Evolutionary conservation across 169 alveolate species (phyloP).

Genomic region (Pseudocohnilembus persalinus): DNA sequence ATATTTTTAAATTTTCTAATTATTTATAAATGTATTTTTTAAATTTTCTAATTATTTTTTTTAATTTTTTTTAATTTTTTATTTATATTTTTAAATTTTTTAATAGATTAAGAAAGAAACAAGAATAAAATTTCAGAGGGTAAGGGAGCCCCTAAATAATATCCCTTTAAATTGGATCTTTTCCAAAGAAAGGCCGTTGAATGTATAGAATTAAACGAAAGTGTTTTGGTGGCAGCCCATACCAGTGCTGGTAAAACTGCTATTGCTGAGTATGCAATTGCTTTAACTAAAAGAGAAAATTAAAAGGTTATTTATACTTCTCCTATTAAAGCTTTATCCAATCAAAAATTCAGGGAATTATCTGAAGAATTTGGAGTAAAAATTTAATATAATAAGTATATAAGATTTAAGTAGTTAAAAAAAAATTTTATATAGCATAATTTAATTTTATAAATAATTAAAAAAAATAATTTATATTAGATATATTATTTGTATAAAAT

Average conservation of each 20-base stretch:
- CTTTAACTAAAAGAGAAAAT: conserved; percentile 94
- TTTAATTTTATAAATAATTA: too few species aligned
- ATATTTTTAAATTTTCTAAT: too few species aligned
- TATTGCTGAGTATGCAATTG: conserved; percentile 99
- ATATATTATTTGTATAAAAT: too few species aligned
- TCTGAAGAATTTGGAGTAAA: conserved; percentile 91
- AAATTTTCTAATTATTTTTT: too few species aligned
- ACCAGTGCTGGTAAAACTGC: conserved; percentile 99
- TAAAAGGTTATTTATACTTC: conserved; percentile 98
- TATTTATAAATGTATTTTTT: too few species aligned
- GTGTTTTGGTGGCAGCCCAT: conserved; percentile 99
- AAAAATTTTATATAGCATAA: too few species aligned
- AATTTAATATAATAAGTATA: too few species aligned
- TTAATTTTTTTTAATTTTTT: too few species aligned
- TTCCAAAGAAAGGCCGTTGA: conserved; percentile 95
- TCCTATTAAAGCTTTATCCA: conserved; percentile 99
- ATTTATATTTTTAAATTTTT: too few species aligned
- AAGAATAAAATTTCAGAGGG: not conserved
- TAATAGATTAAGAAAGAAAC: not conserved
- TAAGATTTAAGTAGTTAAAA: too few species aligned
- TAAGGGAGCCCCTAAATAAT: conserved; percentile 80
- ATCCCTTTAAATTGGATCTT: conserved; percentile 93
- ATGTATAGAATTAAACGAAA: conserved; percentile 94
- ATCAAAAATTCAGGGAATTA: conserved; percentile 98
- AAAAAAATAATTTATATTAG: too few species aligned